These are phyloP conservation scores for Ophiosphaerella herpotricha DNA, from an alignment of 2,329 filamentous ascomycete genomes.

Conservation along the genomic window DNA sequence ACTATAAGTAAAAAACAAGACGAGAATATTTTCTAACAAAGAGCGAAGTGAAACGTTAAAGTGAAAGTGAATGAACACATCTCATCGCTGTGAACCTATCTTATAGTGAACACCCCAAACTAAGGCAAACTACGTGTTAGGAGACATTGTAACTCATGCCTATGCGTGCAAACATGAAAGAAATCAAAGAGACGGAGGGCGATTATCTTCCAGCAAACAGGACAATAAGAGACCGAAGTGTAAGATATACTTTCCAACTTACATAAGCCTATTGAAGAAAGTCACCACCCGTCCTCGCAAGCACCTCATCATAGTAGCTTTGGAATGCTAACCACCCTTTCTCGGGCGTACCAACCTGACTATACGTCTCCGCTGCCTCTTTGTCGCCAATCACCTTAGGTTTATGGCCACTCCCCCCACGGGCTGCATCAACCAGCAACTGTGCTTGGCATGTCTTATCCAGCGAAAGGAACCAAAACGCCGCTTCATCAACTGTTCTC, in stretches of 20 bases:
- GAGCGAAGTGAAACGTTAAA: no score
- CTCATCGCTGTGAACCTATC: no score
- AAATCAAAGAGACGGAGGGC: no score
- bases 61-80: no score
- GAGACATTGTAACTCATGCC: no score
- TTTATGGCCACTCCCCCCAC: slow-evolving; percentile 43
- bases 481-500: slow-evolving; percentile 50
- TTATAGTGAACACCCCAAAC: no score
- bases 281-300: slow-evolving; percentile 55
- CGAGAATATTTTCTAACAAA: no score
- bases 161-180: no score
- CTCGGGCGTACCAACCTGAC: slow-evolving; percentile 52
- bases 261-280: slow-evolving; percentile 48
- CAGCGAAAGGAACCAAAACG: slow-evolving; percentile 52
- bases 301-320: slow-evolving; percentile 59
- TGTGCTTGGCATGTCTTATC: slow-evolving; percentile 55
- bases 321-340: slow-evolving; percentile 61
- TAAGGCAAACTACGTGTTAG: no score
- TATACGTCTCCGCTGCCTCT: slow-evolving; percentile 47
- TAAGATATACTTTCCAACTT: neutral
- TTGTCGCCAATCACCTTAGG: slow-evolving; percentile 48
- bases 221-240: no score
- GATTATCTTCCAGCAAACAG: no score
- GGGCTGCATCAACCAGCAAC: slow-evolving; percentile 50
- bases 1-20: no score